A percentile compares a stretch with the other conserved stretches of the same genome.
These are phyloP conservation scores for Diaporthe citrichinensis DNA, from an alignment of 2,329 filamentous ascomycete genomes.

Conservation along the genomic window DNA sequence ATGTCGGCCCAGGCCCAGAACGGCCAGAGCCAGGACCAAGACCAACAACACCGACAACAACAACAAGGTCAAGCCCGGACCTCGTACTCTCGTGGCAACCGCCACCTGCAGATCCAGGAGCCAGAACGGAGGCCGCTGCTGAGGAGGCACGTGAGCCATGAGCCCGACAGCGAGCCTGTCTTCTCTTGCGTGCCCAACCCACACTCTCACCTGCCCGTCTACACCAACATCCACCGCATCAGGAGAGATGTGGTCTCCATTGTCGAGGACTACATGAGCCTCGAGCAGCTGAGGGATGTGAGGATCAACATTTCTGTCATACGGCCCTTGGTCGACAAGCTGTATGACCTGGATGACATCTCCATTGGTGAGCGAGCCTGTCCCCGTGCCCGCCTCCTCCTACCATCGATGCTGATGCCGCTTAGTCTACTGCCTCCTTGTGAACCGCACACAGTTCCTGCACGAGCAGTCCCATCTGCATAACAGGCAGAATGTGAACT, in stretches of 20 bases:
- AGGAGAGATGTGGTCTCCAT: conserved; percentile 74
- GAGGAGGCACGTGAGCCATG: conserved; percentile 53
- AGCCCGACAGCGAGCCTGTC: conserved; percentile 57
- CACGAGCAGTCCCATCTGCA: conserved; percentile 81
- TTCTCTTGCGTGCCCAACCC: conserved; percentile 70
- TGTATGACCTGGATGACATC: conserved; percentile 84
- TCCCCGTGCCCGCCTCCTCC: background rate
- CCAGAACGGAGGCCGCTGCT: conserved; percentile 55
- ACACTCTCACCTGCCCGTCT: conserved; percentile 77
- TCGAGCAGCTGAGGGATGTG: conserved; percentile 84
- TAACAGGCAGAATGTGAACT: conserved; percentile 86
- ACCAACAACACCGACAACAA: background rate
- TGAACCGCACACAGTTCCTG: conserved; percentile 85
- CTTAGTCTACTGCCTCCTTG: conserved; percentile 84
- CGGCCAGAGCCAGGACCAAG: background rate
- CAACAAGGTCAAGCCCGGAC: background rate
- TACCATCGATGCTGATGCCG: background rate
- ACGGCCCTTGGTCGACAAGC: conserved; percentile 84
- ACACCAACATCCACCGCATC: conserved; percentile 83
- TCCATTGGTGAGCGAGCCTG: conserved; percentile 73
- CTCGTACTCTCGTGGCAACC: conserved; percentile 30
- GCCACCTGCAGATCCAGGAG: conserved; percentile 39
- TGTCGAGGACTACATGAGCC: conserved; percentile 74
- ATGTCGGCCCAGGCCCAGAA: conserved; percentile 18
- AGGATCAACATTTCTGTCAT: conserved; percentile 86